A percentile compares a stretch with the other conserved stretches of the same genome.
phyloP scores from a whole-genome alignment of 768 basidiomycete species.

The Lactarius indigo region DNA sequence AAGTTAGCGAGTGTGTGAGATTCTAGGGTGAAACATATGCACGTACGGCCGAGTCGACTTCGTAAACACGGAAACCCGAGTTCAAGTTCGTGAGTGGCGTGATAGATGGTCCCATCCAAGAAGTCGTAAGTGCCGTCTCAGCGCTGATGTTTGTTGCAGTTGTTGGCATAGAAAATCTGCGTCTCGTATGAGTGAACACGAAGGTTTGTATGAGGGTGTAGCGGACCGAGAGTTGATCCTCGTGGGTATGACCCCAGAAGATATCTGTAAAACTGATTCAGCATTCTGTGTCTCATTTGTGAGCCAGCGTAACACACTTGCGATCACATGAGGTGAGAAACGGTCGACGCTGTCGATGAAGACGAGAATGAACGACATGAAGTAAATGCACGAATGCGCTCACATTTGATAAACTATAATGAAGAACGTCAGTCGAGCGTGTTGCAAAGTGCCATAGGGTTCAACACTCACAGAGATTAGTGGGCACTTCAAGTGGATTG shows the following conservation, averaged over 20 bases:
- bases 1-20: not conserved
- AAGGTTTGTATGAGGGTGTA: not conserved
- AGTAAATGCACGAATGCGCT: constrained; percentile 4
- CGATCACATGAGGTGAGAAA: constrained; percentile 75
- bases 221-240: constrained; percentile 63
- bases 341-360: constrained; percentile 55
- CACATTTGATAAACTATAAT: constrained; percentile 49
- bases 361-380: not conserved
- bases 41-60: constrained; percentile 64
- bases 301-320: constrained; percentile 44
- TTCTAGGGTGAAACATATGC: not conserved
- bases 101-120: constrained; percentile 65
- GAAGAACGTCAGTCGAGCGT: not conserved
- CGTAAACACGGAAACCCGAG: constrained; percentile 70
- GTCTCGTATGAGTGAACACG: not conserved
- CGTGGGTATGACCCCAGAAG: constrained; percentile 78
- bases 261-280: constrained; percentile 42
- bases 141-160: constrained; percentile 57
- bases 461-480: constrained; percentile 56
- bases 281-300: not conserved
- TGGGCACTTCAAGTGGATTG: constrained; percentile 60
- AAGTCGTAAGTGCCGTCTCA: constrained; percentile 51
- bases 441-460: not conserved
- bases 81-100: constrained; percentile 71
- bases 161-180: constrained; percentile 71